A percentile compares a stretch with the other conserved stretches of the same genome.
Conservation (phyloP, 192 early-diverging fungal genomes). For the Backusella tarrabulga region DNA sequence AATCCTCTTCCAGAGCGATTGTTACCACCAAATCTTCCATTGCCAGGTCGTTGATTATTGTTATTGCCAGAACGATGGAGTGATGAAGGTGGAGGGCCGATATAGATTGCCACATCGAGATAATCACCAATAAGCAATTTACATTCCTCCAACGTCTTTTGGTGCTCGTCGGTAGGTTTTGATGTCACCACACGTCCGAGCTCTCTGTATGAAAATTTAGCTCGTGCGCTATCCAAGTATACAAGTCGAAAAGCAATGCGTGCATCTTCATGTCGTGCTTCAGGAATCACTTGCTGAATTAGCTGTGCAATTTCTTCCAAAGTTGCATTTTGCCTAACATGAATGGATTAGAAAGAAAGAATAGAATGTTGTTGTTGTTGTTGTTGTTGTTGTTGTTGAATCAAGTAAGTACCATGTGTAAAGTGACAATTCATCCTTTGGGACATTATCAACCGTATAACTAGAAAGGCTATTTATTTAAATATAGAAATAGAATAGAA, state of each 20-base stretch:
- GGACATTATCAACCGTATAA: slow-evolving; percentile 37
- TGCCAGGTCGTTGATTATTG: not conserved
- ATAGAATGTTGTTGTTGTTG: too few relatives aligned
- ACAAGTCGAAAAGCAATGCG: slow-evolving; percentile 48
- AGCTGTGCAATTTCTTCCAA: slow-evolving; percentile 58
- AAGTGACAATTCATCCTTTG: slow-evolving; percentile 46
- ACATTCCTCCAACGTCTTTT: slow-evolving; percentile 49
- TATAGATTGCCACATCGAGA: slow-evolving; percentile 50
- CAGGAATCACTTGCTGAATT: slow-evolving; percentile 42
- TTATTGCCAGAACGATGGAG: not conserved
- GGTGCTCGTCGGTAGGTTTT: slow-evolving; percentile 34
- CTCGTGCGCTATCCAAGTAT: slow-evolving; percentile 42
- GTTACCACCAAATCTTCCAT: slow-evolving; percentile 1
- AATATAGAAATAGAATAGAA: not conserved
- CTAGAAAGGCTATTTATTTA: slow-evolving; percentile 24
- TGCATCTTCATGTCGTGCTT: slow-evolving; percentile 39
- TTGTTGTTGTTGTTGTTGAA: too few relatives aligned
- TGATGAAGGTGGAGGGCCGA: slow-evolving; percentile 23
- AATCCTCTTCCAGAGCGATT: not conserved
- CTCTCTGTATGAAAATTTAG: slow-evolving; percentile 36
- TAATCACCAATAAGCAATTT: slow-evolving; percentile 60
- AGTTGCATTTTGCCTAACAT: slow-evolving; percentile 58
- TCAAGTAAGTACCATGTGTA: slow-evolving; percentile 52
- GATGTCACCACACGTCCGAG: slow-evolving; percentile 40
- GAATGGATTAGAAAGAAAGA: not conserved